phyloP scores from a whole-genome alignment of 129 eudicot genomes.

The Centella asiatica region DNA sequence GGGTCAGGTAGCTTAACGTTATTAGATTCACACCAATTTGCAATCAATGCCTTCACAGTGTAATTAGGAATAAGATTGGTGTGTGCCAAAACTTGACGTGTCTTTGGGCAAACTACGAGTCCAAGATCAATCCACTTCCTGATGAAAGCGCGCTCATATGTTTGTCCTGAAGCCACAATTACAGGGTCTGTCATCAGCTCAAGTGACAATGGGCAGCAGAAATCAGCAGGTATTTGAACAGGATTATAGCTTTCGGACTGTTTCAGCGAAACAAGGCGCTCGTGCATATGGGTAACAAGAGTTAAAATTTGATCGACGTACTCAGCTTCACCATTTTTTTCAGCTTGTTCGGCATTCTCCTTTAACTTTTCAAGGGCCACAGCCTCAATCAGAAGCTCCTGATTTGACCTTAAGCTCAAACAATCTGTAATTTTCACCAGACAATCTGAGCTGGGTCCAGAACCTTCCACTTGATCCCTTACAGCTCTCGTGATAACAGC shows the following conservation, averaged over 20 bases:
- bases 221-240: slow-evolving; percentile 81
- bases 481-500: slow-evolving; percentile 43
- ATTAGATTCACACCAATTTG: slow-evolving; percentile 78
- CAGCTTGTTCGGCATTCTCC: slow-evolving; percentile 90
- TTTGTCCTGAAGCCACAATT: slow-evolving; percentile 94
- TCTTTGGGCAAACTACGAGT: slow-evolving; percentile 92
- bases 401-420: slow-evolving; percentile 66
- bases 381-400: slow-evolving; percentile 86
- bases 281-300: slow-evolving; percentile 76
- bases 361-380: slow-evolving; percentile 95
- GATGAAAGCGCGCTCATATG: slow-evolving; percentile 83
- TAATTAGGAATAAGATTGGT: slow-evolving; percentile 93
- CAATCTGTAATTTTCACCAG: slow-evolving; percentile 59
- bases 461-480: slow-evolving; percentile 62
- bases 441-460: slow-evolving; percentile 57
- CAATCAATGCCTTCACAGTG: slow-evolving; percentile 91
- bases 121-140: slow-evolving; percentile 94
- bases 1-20: slow-evolving; percentile 88
- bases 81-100: slow-evolving; percentile 74
- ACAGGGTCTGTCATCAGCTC: slow-evolving; percentile 98
- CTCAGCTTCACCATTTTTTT: slow-evolving; percentile 65
- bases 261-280: slow-evolving; percentile 47
- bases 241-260: slow-evolving; percentile 58
- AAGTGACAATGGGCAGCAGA: slow-evolving; percentile 95
- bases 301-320: slow-evolving; percentile 65